phyloP scores from a whole-genome alignment of 352 stramenopile genomes.

The Phytophthora multivora region DNA sequence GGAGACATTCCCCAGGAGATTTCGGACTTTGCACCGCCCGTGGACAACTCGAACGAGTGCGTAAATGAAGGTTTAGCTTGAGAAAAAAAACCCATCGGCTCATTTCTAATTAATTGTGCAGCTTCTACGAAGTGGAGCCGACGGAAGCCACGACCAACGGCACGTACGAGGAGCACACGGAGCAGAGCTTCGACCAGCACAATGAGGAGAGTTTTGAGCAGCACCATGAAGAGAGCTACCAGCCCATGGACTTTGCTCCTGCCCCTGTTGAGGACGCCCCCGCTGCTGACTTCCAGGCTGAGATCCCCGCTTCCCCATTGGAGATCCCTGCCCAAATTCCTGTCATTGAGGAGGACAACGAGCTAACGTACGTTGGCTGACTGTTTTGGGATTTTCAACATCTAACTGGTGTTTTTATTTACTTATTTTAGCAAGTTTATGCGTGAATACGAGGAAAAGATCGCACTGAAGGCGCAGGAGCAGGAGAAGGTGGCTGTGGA shows the following conservation, averaged over 20 bases:
- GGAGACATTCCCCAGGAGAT: slow-evolving; percentile 45
- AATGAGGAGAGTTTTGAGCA: slow-evolving; percentile 22
- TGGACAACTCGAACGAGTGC: slow-evolving; percentile 58
- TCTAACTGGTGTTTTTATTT: slow-evolving; percentile 2
- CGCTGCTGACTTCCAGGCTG: slow-evolving; percentile 22
- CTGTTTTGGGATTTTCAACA: not conserved
- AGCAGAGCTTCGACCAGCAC: slow-evolving; percentile 14
- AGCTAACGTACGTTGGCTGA: slow-evolving; percentile 60
- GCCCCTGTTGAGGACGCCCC: slow-evolving; percentile 16
- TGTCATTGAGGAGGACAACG: slow-evolving; percentile 69
- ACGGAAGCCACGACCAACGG: slow-evolving; percentile 27
- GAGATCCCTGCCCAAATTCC: slow-evolving; percentile 44
- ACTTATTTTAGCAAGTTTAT: slow-evolving; percentile 64
- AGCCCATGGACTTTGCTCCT: slow-evolving; percentile 28
- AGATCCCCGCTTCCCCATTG: slow-evolving; percentile 16
- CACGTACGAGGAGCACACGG: slow-evolving; percentile 21
- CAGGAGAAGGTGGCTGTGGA: slow-evolving; percentile 77
- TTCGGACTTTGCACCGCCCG: slow-evolving; percentile 63
- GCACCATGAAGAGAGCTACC: slow-evolving; percentile 24
- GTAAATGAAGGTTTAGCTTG: slow-evolving; percentile 9
- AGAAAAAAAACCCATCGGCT: too few species aligned
- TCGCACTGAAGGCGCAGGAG: slow-evolving; percentile 66
- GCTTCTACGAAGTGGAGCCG: slow-evolving; percentile 73
- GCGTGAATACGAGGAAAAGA: slow-evolving; percentile 70
- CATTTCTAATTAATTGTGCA: slow-evolving; percentile 4